phyloP scores from a whole-genome alignment of 2,329 filamentous ascomycete species.

The Stenocarpella maydis region DNA sequence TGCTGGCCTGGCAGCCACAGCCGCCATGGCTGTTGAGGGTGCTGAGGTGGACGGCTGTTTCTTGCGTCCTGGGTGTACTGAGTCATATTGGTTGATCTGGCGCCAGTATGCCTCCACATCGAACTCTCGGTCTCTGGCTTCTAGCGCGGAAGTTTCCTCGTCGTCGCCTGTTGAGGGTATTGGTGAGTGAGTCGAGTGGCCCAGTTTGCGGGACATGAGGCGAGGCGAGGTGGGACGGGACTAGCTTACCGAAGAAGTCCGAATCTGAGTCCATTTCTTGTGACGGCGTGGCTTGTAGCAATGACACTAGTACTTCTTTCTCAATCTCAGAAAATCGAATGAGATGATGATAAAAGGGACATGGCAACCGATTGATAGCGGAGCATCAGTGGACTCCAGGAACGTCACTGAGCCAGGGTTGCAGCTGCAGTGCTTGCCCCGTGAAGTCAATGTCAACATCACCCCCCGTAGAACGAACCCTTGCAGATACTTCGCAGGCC shows the following conservation, averaged over 20 bases:
- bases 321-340: neutral
- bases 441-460: constrained; percentile 5
- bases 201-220: constrained; percentile 26
- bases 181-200: constrained; percentile 32
- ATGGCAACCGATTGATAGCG: neutral
- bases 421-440: constrained; percentile 16
- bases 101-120: constrained; percentile 50
- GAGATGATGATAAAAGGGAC: neutral
- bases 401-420: constrained; percentile 15
- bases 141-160: constrained; percentile 54
- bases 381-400: neutral
- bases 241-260: constrained; percentile 61
- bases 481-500: neutral
- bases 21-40: constrained; percentile 15
- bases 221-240: neutral
- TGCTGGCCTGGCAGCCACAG: neutral
- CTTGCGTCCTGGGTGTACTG: constrained; percentile 12
- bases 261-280: constrained; percentile 54
- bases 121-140: constrained; percentile 59
- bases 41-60: neutral
- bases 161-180: constrained; percentile 59
- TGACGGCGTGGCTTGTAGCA: neutral
- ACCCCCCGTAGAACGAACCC: neutral
- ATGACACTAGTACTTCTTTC: neutral
- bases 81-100: constrained; percentile 29